Conservation (phyloP, 2,329 filamentous ascomycete genomes). For the Periconia sp. region DNA sequence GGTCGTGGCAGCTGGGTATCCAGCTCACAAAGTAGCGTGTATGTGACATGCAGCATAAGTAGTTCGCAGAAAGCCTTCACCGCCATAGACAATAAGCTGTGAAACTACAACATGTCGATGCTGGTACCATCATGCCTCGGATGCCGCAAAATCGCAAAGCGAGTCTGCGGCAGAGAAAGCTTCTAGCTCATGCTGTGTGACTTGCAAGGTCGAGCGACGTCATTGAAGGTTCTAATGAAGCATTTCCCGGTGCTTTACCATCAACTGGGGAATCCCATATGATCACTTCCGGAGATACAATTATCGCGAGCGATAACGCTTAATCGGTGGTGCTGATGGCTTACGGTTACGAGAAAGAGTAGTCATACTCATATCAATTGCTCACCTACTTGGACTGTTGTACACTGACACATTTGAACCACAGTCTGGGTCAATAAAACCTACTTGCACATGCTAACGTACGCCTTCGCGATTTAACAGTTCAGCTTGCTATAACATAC, state of each 20-base stretch:
- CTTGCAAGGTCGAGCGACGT: neutral
- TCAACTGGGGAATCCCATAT: no score
- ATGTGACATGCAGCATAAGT: neutral
- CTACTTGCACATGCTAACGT: neutral
- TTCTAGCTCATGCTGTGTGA: neutral
- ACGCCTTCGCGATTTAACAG: neutral
- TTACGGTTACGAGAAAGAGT: neutral
- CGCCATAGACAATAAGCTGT: neutral
- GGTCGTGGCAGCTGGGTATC: neutral
- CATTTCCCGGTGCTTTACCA: no score
- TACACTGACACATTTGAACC: neutral
- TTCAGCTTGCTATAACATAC: neutral
- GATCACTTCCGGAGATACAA: neutral
- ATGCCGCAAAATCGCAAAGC: neutral
- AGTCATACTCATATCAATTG: neutral
- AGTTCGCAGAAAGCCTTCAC: neutral
- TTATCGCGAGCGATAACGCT: neutral
- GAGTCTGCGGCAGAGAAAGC: neutral
- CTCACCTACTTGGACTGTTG: neutral
- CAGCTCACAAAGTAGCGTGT: neutral
- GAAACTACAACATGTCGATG: neutral
- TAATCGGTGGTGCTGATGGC: neutral
- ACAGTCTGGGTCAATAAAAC: neutral
- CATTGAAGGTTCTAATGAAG: neutral
- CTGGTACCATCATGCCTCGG: neutral